A percentile compares a stretch with the other conserved stretches of the same genome.
phyloP scores from a whole-genome alignment of 164 flowering plant species.

The Protea cynaroides region DNA sequence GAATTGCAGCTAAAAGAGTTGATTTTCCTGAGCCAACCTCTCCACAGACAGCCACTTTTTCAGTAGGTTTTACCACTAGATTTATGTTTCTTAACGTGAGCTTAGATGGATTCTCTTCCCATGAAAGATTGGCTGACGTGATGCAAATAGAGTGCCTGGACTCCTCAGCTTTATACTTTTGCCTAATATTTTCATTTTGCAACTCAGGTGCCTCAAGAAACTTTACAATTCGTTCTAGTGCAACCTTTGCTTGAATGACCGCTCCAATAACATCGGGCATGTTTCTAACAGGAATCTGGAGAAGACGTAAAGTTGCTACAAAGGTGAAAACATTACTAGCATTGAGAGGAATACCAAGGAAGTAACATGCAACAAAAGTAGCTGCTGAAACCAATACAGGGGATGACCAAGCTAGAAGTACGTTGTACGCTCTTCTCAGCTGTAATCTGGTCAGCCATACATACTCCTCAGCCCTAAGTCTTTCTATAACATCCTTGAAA shows the following conservation, averaged over 20 bases:
- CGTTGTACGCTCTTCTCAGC: constrained; percentile 30
- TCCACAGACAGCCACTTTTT: constrained; percentile 49
- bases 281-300: constrained; percentile 43
- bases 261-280: constrained; percentile 45
- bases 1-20: constrained; percentile 48
- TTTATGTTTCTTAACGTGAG: constrained; percentile 31
- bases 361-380: constrained; percentile 49
- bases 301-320: constrained; percentile 42
- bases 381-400: constrained; percentile 50
- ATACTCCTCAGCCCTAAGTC: constrained; percentile 30
- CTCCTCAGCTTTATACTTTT: constrained; percentile 6
- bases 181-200: constrained; percentile 22
- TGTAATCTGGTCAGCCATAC: constrained; percentile 40
- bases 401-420: constrained; percentile 43
- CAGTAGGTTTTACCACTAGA: constrained; percentile 28
- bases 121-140: constrained; percentile 34
- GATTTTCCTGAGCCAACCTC: constrained; percentile 67
- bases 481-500: constrained; percentile 37
- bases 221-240: constrained; percentile 36
- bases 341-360: constrained; percentile 34
- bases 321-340: constrained; percentile 55
- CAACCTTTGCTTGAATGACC: constrained; percentile 52
- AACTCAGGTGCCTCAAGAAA: constrained; percentile 48
- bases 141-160: constrained; percentile 17
- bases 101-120: constrained; percentile 35